Base-by-base conservation (phyloP, 1,139 yeast species). In the Pichia inconspicua region DNA sequence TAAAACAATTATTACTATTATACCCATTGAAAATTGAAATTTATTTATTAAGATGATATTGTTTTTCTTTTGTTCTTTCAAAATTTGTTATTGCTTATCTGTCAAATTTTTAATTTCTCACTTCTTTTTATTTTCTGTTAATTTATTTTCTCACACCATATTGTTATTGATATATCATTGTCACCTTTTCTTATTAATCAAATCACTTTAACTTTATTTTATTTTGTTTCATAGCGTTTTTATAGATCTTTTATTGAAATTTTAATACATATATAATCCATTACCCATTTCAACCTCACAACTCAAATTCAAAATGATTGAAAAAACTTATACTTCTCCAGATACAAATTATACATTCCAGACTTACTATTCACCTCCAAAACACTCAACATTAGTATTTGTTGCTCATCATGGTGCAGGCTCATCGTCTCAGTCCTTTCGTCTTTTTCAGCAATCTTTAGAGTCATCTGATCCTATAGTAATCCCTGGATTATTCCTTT, bases 361-460 rank as follows among this genome's bases (percentile, higher is more conserved):
- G 51, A 77, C 82, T 0, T 86, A 82, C 62, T 84, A 72, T 56
- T 69, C 71, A 14, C 72, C 79, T 0, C 92, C 96, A 0, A 32
- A n/a, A 15, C 40, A 47, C 5, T 11, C 48, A 9, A 70, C 75
- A 0, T 83, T 94, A 0, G 60, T 88, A 1, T 79, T 85, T 55
- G 68, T 90, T 2, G 80, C 82, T 55, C 94, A 87, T 54, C 99
- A 92, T 64, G 99, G 99, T 5, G 97, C 97, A 1, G 98, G 97
- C 0, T 89, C 97, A 1, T 78, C 87, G 3, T 88, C 84, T 0
- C 69, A 87, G 67, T 74, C 96, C 0, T 92, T 86, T 69, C 87
- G 87, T 0, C 66, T 67, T 35, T 62, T 84, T 34, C 60, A 67
- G 14, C 46, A 77, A 46, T 15, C 22, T 9, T 2, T 30, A 22